Conservation (phyloP, 2,329 filamentous ascomycete species). For the Epicoccum nigrum region DNA sequence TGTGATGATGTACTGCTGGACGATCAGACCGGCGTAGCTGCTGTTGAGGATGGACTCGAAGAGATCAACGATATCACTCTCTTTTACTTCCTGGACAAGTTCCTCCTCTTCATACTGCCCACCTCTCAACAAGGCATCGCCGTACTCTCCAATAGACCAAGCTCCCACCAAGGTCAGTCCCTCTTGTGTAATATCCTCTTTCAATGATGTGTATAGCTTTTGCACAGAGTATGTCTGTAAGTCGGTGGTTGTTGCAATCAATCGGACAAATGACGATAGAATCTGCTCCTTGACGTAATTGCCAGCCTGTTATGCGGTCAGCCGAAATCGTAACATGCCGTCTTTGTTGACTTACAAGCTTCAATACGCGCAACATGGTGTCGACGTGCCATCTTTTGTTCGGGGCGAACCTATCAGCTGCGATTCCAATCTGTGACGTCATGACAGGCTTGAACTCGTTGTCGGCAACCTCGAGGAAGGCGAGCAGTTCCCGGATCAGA, state of each 20-base stretch:
- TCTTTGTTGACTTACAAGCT: slow-evolving; percentile 58
- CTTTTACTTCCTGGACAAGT: slow-evolving; percentile 79
- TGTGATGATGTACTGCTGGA: slow-evolving; percentile 95
- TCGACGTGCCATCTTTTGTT: slow-evolving; percentile 99
- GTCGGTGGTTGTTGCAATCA: slow-evolving; percentile 93
- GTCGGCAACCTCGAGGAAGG: slow-evolving; percentile 95
- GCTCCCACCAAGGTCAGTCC: slow-evolving; percentile 90
- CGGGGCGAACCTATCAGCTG: slow-evolving; percentile 92
- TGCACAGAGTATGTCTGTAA: slow-evolving; percentile 96
- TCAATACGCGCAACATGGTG: slow-evolving; percentile 93
- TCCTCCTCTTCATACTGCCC: slow-evolving; percentile 96
- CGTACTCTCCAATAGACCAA: slow-evolving; percentile 98
- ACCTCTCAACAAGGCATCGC: slow-evolving; percentile 84
- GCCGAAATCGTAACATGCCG: background rate
- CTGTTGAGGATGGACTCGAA: slow-evolving; percentile 92
- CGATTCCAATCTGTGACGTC: slow-evolving; percentile 97
- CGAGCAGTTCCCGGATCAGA: slow-evolving; percentile 87
- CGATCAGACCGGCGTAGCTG: slow-evolving; percentile 87
- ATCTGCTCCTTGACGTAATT: slow-evolving; percentile 99
- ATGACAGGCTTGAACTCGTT: slow-evolving; percentile 99
- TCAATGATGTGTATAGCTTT: slow-evolving; percentile 87
- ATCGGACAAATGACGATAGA: slow-evolving; percentile 90
- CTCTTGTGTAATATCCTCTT: slow-evolving; percentile 97
- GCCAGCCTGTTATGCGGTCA: slow-evolving; percentile 63
- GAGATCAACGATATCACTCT: slow-evolving; percentile 90